These are phyloP conservation scores for Bipolaris cookei DNA, from an alignment of 2,329 filamentous ascomycete genomes.

Conservation along the genomic window DNA sequence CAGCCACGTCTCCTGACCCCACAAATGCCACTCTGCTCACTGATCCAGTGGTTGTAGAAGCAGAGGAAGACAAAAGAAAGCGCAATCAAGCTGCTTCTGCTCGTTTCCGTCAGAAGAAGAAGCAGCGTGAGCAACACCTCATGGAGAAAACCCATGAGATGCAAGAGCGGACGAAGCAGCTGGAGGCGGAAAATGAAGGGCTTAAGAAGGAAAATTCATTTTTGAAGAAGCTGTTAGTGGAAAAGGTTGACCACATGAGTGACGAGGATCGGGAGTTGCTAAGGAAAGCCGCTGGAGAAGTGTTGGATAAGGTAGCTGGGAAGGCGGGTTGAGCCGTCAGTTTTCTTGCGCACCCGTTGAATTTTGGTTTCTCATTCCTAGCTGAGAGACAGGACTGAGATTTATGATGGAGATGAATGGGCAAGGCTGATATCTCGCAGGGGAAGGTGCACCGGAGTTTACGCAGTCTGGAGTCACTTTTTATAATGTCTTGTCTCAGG, in stretches of 20 bases:
- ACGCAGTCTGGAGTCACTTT: neutral
- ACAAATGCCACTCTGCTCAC: constrained; percentile 21
- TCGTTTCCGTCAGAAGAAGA: constrained; percentile 93
- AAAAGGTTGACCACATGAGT: constrained; percentile 50
- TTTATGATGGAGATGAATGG: neutral
- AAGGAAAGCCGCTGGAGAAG: constrained; percentile 33
- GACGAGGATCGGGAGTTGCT: constrained; percentile 42
- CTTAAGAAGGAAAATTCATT: constrained; percentile 53
- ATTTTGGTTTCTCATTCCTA: neutral
- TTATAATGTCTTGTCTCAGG: neutral
- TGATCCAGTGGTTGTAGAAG: constrained; percentile 49
- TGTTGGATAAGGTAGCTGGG: constrained; percentile 11
- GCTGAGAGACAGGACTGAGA: neutral
- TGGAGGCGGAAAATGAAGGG: constrained; percentile 62
- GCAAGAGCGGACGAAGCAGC: constrained; percentile 74
- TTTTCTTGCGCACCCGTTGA: neutral
- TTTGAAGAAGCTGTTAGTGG: constrained; percentile 45
- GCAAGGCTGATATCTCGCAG: neutral
- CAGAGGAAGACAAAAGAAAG: constrained; percentile 88
- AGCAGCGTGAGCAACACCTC: constrained; percentile 87
- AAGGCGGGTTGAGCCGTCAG: neutral
- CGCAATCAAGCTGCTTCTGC: constrained; percentile 89
- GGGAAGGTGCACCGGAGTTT: neutral
- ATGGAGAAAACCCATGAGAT: constrained; percentile 66
- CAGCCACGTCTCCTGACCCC: constrained; percentile 34